phyloP scores from a whole-genome alignment of 345 rosid genomes.

The Hibiscus tridactylites region DNA sequence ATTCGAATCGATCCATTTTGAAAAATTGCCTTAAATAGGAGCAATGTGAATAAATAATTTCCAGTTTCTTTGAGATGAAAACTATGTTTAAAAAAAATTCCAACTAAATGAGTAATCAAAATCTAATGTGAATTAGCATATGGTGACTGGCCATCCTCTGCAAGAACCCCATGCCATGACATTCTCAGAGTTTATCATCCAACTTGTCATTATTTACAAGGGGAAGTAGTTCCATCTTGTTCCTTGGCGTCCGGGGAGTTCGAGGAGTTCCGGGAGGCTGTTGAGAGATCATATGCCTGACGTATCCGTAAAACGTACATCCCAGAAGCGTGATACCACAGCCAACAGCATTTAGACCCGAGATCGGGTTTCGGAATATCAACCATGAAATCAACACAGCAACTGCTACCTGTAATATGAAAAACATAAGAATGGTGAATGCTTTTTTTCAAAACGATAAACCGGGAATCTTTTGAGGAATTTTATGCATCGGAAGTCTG shows the following conservation, averaged over 20 bases:
- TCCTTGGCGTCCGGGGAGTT: slow-evolving; percentile 84
- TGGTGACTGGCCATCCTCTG: not conserved
- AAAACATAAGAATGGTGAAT: not conserved
- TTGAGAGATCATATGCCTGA: slow-evolving; percentile 76
- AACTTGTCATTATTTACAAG: slow-evolving; percentile 79
- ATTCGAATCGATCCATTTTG: too few species aligned
- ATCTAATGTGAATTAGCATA: too few species aligned
- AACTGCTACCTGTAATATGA: slow-evolving; percentile 69
- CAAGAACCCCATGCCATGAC: not conserved
- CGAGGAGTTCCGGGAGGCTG: slow-evolving; percentile 80
- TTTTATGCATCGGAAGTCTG: not conserved
- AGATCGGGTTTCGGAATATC: slow-evolving; percentile 86
- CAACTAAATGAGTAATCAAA: too few species aligned
- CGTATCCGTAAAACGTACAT: slow-evolving; percentile 91
- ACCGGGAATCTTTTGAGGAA: not conserved
- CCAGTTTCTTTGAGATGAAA: not conserved
- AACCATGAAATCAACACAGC: slow-evolving; percentile 89
- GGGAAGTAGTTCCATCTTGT: slow-evolving; percentile 65
- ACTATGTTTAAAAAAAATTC: not conserved
- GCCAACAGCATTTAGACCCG: slow-evolving; percentile 78
- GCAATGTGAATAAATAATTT: too few species aligned
- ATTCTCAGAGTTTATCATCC: slow-evolving; percentile 49
- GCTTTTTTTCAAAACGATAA: not conserved
- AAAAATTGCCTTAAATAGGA: too few species aligned
- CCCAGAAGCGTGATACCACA: slow-evolving; percentile 85